Evolutionary conservation across 768 basidiomycete genomes (phyloP).

Genomic region (Boletellus sp.): DNA sequence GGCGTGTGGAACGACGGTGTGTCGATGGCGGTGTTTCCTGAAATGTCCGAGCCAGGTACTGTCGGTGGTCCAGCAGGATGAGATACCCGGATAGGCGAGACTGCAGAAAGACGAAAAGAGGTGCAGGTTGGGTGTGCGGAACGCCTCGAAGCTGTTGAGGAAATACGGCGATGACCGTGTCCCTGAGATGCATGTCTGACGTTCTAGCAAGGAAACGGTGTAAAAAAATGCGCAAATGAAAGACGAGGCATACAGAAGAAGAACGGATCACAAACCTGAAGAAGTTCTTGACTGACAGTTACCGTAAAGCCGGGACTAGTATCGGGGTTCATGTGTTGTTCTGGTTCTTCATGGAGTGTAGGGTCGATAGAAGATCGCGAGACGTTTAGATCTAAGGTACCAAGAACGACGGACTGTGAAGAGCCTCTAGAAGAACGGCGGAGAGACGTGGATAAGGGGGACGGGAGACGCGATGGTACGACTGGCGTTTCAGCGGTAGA

Average conservation of each 20-base stretch:
- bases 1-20: slow-evolving; percentile 9
- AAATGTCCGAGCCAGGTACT: neutral
- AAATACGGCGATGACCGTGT: slow-evolving; percentile 16
- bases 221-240: neutral
- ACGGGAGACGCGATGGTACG: slow-evolving; percentile 11
- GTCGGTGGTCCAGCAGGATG: neutral
- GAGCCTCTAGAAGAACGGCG: slow-evolving; percentile 22
- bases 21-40: neutral
- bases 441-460: slow-evolving; percentile 17
- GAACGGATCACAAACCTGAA: slow-evolving; percentile 21
- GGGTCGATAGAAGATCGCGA: slow-evolving; percentile 20
- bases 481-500: slow-evolving; percentile 16
- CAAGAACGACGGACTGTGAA: slow-evolving; percentile 24
- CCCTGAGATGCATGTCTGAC: slow-evolving; percentile 13
- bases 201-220: slow-evolving; percentile 15
- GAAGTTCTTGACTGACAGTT: slow-evolving; percentile 28
- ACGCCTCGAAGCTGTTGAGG: slow-evolving; percentile 22
- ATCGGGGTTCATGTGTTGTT: slow-evolving; percentile 8
- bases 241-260: neutral
- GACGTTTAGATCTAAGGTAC: slow-evolving; percentile 25
- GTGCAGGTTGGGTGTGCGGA: slow-evolving; percentile 9
- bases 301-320: slow-evolving; percentile 6
- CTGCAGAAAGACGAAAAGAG: slow-evolving; percentile 24
- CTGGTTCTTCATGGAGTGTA: slow-evolving; percentile 10
- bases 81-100: slow-evolving; percentile 10